These are phyloP conservation scores for Dispira simplex DNA, from an alignment of 192 early-diverging fungal species.

Conservation along the genomic window DNA sequence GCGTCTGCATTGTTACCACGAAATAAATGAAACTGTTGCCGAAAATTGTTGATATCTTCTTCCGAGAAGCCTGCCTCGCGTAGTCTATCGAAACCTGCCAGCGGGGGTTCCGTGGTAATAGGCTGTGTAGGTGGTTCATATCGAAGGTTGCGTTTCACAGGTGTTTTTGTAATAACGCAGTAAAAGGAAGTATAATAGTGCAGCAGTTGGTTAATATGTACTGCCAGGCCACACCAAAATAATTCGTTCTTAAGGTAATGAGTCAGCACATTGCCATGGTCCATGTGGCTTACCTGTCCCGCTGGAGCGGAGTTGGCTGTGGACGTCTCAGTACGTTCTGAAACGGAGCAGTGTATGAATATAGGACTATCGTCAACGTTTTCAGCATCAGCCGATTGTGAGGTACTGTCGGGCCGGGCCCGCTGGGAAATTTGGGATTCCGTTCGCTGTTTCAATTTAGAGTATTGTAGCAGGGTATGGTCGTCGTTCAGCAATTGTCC, in stretches of 20 bases:
- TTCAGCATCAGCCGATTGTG: background rate
- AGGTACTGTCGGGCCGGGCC: constrained; percentile 1
- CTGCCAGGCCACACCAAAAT: background rate
- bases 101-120: constrained; percentile 13
- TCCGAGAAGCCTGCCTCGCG: constrained; percentile 38
- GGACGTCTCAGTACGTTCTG: constrained; percentile 17
- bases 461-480: constrained; percentile 19
- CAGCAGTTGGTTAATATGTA: background rate
- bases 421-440: background rate
- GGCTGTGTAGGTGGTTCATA: constrained; percentile 11
- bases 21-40: constrained; percentile 34
- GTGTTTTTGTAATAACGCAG: constrained; percentile 1
- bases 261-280: constrained; percentile 16
- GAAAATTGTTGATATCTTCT: constrained; percentile 34
- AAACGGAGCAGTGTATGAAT: constrained; percentile 34
- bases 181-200: background rate
- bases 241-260: background rate
- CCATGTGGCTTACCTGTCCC: constrained; percentile 13
- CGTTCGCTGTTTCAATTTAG: constrained; percentile 14
- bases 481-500: constrained; percentile 27
- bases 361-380: constrained; percentile 14
- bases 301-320: background rate
- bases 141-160: constrained; percentile 12
- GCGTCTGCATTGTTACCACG: constrained; percentile 19
- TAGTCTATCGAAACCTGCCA: constrained; percentile 37